Evolutionary conservation across 2,329 filamentous ascomycete genomes (phyloP).

Genomic region (Escovopsis sp.): DNA sequence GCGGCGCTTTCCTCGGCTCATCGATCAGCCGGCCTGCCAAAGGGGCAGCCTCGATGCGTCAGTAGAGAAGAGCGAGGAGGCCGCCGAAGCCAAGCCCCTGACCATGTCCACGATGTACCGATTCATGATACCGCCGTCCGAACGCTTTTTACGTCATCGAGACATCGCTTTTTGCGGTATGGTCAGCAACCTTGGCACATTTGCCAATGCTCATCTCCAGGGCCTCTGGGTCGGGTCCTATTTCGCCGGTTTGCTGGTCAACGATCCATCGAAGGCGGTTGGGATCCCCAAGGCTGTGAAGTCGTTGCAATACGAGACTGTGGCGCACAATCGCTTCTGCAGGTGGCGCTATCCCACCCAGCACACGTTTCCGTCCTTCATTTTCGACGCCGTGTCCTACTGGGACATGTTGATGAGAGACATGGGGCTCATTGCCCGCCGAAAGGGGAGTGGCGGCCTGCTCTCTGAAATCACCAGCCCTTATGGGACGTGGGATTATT

Average conservation of each 20-base stretch:
- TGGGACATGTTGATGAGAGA: constrained; percentile 54
- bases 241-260: constrained; percentile 25
- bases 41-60: constrained; percentile 16
- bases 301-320: constrained; percentile 35
- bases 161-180: constrained; percentile 31
- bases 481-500: constrained; percentile 46
- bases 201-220: constrained; percentile 27
- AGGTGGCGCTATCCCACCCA: constrained; percentile 55
- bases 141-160: constrained; percentile 18
- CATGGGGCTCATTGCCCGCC: constrained; percentile 41
- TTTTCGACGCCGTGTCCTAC: constrained; percentile 65
- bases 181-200: constrained; percentile 25
- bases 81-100: constrained; percentile 13
- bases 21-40: constrained; percentile 30
- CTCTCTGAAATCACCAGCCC: constrained; percentile 37
- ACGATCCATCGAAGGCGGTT: constrained; percentile 8
- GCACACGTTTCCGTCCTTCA: constrained; percentile 48
- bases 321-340: constrained; percentile 53
- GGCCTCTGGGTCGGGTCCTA: constrained; percentile 53
- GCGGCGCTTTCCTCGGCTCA: constrained; percentile 35
- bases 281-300: constrained; percentile 21
- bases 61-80: constrained; percentile 11
- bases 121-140: constrained; percentile 28
- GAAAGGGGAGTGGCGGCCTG: constrained; percentile 34
- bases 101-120: constrained; percentile 29